These are phyloP conservation scores for Rhynchosporium agropyri DNA, from an alignment of 2,329 filamentous ascomycete genomes.

Conservation along the genomic window DNA sequence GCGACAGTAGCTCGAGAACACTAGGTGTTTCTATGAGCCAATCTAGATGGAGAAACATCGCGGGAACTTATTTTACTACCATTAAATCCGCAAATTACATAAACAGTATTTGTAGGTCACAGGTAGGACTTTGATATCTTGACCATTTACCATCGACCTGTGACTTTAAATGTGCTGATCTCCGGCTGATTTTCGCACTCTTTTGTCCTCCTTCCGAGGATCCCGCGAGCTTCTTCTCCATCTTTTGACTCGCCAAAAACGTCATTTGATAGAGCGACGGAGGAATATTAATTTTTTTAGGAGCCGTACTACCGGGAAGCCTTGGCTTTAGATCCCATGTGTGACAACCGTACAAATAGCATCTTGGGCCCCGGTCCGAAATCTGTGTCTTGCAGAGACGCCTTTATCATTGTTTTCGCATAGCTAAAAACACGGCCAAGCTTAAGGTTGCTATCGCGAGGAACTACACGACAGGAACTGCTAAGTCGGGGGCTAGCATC, in stretches of 20 bases:
- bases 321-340: background rate
- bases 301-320: constrained; percentile 11
- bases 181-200: constrained; percentile 18
- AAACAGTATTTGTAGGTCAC: background rate
- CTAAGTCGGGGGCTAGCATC: background rate
- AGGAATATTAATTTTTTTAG: background rate
- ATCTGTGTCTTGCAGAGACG: background rate
- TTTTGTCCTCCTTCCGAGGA: constrained; percentile 25
- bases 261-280: constrained; percentile 1
- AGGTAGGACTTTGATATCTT: background rate
- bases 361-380: background rate
- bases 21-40: background rate
- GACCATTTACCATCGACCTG: background rate
- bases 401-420: background rate
- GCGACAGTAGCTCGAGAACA: background rate
- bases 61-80: background rate
- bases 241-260: background rate
- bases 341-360: background rate
- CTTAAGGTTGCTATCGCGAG: background rate
- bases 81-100: background rate
- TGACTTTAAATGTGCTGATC: background rate
- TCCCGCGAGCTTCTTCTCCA: constrained; percentile 13
- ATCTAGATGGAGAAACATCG: constrained; percentile 11
- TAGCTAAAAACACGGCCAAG: too few species aligned
- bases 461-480: background rate